Conservation (phyloP, 2,329 filamentous ascomycete genomes). For the Colletotrichum sp. region DNA sequence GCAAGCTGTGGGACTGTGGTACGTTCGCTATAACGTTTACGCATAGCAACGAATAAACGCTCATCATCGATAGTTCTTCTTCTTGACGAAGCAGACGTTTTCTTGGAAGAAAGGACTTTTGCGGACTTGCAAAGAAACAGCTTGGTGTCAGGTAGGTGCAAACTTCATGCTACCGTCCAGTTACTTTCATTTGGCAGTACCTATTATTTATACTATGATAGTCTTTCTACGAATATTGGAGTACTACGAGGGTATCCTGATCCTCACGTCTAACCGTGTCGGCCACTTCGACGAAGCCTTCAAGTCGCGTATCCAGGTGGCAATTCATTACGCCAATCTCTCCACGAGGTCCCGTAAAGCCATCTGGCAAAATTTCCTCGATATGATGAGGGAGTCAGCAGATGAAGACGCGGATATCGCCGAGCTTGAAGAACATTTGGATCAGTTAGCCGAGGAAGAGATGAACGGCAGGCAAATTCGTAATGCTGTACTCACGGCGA, state of each 20-base stretch:
- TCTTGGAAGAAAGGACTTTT: background rate
- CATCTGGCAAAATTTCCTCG: background rate
- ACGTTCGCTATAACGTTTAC: rapidly evolving
- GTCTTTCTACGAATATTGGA: background rate
- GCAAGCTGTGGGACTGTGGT: background rate
- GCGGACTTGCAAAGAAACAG: background rate
- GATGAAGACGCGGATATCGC: background rate
- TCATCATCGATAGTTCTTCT: background rate
- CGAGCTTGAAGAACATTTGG: background rate
- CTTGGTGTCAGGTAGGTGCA: background rate
- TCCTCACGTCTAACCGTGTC: rapidly evolving
- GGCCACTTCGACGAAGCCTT: background rate
- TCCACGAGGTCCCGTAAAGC: background rate
- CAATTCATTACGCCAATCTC: background rate
- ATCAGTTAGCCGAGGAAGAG: rapidly evolving
- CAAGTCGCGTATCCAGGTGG: background rate
- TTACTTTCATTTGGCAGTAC: too few species aligned
- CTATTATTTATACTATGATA: too few species aligned
- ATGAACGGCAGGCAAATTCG: background rate
- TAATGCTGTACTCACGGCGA: rapidly evolving
- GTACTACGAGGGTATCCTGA: background rate
- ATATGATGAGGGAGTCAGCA: rapidly evolving
- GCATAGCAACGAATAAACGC: too few species aligned
- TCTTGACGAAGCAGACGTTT: background rate
- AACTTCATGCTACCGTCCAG: too few species aligned